Evolutionary conservation across 2,329 filamentous ascomycete genomes (phyloP).

Genomic region (Cladosporium sp.): DNA sequence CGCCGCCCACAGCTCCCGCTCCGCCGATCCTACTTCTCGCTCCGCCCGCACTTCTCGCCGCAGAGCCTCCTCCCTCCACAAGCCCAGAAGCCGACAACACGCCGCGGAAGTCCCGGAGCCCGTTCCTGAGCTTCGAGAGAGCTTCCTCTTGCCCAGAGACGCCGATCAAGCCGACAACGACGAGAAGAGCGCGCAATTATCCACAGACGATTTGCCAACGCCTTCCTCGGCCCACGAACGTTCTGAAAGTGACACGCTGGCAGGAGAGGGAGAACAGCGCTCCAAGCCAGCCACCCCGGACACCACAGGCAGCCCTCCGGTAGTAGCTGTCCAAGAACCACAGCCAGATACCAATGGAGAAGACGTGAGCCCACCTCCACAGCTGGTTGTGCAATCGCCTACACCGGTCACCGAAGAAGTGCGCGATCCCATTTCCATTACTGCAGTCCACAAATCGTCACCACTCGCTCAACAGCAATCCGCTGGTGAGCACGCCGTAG

Average conservation of each 20-base stretch:
- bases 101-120: constrained; percentile 22
- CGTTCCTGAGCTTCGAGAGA: constrained; percentile 24
- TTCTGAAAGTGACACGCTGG: constrained; percentile 22
- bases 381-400: constrained; percentile 30
- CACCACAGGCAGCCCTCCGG: not conserved
- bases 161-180: not conserved
- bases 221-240: not conserved
- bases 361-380: constrained; percentile 22
- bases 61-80: not conserved
- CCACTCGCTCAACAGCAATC: constrained; percentile 4
- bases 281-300: constrained; percentile 5
- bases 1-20: constrained; percentile 21
- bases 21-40: not conserved
- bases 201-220: not conserved
- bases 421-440: not conserved
- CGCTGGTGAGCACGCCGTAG: not conserved
- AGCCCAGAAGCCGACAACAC: constrained; percentile 14
- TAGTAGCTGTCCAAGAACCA: constrained; percentile 4
- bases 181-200: not conserved
- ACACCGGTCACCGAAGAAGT: constrained; percentile 26
- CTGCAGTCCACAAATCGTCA: not conserved
- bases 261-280: constrained; percentile 9
- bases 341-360: constrained; percentile 8
- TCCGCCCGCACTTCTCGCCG: not conserved
- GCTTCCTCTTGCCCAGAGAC: constrained; percentile 12